Evolutionary conservation across 1,284 basidiomycete genomes (phyloP).

Genomic region (Apiotrichum akiyoshidainum): DNA sequence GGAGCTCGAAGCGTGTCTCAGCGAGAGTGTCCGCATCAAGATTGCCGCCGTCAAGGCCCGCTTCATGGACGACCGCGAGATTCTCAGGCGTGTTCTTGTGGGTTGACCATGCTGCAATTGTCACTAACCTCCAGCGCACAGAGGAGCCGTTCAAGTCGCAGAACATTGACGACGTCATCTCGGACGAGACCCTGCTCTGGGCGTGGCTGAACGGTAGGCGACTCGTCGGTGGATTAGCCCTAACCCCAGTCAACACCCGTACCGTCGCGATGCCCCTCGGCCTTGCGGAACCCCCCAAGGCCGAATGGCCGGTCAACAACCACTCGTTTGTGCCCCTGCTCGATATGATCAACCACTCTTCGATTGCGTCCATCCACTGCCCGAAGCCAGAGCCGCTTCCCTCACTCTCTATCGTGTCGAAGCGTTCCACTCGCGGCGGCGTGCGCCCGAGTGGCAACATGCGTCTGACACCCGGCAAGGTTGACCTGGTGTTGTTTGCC

Average conservation of each 20-base stretch:
- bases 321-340: slow-evolving; percentile 77
- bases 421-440: slow-evolving; percentile 7
- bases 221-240: neutral
- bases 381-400: slow-evolving; percentile 28
- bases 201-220: slow-evolving; percentile 75
- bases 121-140: neutral
- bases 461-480: slow-evolving; percentile 48
- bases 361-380: slow-evolving; percentile 25
- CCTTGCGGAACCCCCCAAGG: slow-evolving; percentile 53
- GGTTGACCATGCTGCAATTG: neutral
- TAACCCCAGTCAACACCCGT: slow-evolving; percentile 71
- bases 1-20: slow-evolving; percentile 48
- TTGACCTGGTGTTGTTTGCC: slow-evolving; percentile 59
- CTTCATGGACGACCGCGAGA: slow-evolving; percentile 61
- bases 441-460: slow-evolving; percentile 48
- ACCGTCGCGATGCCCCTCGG: slow-evolving; percentile 74
- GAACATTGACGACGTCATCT: slow-evolving; percentile 26
- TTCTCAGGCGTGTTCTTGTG: slow-evolving; percentile 49
- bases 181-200: slow-evolving; percentile 63
- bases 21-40: slow-evolving; percentile 56
- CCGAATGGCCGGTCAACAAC: slow-evolving; percentile 56
- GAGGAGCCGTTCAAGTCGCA: slow-evolving; percentile 37
- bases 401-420: slow-evolving; percentile 11
- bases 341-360: slow-evolving; percentile 78
- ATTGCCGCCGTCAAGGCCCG: slow-evolving; percentile 56